Conservation (phyloP, 805 yeast genomes). For the Suhomyces sp. region DNA sequence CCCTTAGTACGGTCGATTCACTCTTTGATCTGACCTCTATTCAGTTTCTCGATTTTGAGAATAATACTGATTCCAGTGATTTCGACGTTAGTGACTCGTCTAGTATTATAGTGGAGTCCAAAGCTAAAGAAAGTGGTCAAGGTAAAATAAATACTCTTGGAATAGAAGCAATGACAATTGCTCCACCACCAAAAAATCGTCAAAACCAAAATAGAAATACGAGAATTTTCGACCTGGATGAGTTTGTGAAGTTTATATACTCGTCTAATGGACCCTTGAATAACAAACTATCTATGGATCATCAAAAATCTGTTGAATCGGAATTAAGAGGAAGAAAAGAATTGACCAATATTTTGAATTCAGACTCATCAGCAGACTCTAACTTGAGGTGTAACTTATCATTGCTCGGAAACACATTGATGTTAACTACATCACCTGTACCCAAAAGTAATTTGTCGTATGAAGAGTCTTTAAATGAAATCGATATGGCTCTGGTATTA, state of each 20-base stretch:
- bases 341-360: constrained; percentile 11
- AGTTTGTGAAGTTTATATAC: constrained; percentile 3
- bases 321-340: constrained; percentile 16
- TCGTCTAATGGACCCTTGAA: constrained; percentile 2
- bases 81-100: constrained; percentile 3
- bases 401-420: constrained; percentile 20
- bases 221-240: constrained; percentile 1
- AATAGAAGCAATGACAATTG: neutral
- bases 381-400: constrained; percentile 10
- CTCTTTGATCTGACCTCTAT: constrained; percentile 18
- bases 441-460: neutral
- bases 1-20: constrained; percentile 15
- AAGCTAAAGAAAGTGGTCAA: neutral
- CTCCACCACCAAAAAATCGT: neutral
- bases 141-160: neutral
- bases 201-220: neutral
- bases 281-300: constrained; percentile 14
- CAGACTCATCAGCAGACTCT: neutral
- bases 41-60: constrained; percentile 16
- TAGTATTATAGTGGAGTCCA: neutral
- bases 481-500: constrained; percentile 7
- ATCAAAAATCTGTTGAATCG: constrained; percentile 20
- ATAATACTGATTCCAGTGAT: constrained; percentile 3
- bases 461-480: constrained; percentile 6
- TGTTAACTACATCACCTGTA: constrained; percentile 9